Evolutionary conservation across 2,329 filamentous ascomycete species (phyloP).

Genomic region (Colletotrichum graminicola): DNA sequence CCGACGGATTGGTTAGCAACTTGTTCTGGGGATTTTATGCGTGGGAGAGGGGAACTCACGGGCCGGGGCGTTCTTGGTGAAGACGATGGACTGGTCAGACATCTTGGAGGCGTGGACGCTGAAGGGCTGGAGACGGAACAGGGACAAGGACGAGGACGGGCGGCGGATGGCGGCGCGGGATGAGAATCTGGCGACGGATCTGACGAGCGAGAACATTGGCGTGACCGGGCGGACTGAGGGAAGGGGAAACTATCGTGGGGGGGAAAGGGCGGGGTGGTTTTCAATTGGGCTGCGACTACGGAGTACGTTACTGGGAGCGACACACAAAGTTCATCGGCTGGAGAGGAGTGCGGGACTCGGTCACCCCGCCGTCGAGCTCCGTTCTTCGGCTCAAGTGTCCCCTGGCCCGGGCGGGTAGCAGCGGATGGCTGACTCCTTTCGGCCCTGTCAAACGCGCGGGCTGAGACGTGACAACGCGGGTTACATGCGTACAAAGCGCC

Average conservation of each 20-base stretch:
- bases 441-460: not conserved
- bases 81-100: constrained; percentile 58
- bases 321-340: constrained; percentile 9
- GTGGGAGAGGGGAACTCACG: constrained; percentile 57
- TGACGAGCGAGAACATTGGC: constrained; percentile 41
- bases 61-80: constrained; percentile 70
- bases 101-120: constrained; percentile 36
- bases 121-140: constrained; percentile 18
- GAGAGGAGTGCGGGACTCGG: constrained; percentile 12
- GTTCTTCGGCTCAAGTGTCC: constrained; percentile 35
- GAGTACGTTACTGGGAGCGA: not conserved
- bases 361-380: constrained; percentile 35
- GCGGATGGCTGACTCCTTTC: constrained; percentile 17
- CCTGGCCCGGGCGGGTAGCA: constrained; percentile 31
- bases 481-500: not conserved
- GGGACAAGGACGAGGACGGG: constrained; percentile 1
- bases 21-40: not conserved
- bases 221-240: not conserved
- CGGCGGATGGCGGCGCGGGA: constrained; percentile 23
- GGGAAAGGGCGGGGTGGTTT: not conserved
- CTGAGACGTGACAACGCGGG: not conserved
- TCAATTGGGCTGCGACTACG: constrained; percentile 5
- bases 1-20: constrained; percentile 22
- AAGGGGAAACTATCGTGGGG: constrained; percentile 1
- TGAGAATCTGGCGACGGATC: constrained; percentile 40